These are phyloP conservation scores for Aspergillus tanneri DNA, from an alignment of 2,329 filamentous ascomycete genomes.

Conservation along the genomic window DNA sequence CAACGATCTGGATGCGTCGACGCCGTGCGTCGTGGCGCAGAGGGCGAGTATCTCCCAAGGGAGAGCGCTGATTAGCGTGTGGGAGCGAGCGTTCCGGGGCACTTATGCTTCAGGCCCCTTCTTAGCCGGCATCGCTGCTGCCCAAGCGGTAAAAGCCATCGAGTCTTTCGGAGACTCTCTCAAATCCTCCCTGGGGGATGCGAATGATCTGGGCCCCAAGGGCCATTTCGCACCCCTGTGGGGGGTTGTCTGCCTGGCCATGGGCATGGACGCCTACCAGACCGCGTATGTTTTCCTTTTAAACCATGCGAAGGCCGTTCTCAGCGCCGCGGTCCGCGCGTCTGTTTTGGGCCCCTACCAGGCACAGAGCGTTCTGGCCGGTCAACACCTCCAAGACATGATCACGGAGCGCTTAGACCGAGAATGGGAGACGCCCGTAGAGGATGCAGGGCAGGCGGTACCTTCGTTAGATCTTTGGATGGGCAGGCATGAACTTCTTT, in stretches of 20 bases:
- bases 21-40: slow-evolving; percentile 61
- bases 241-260: slow-evolving; percentile 55
- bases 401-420: slow-evolving; percentile 51
- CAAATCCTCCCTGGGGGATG: slow-evolving; percentile 33
- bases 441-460: slow-evolving; percentile 61
- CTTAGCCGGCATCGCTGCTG: slow-evolving; percentile 19
- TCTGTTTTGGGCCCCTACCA: slow-evolving; percentile 67
- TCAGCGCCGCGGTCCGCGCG: slow-evolving; percentile 62
- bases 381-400: slow-evolving; percentile 51
- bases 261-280: slow-evolving; percentile 53
- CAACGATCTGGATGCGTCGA: slow-evolving; percentile 64
- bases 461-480: slow-evolving; percentile 64
- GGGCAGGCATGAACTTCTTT: slow-evolving; percentile 63
- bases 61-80: slow-evolving; percentile 58
- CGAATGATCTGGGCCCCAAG: slow-evolving; percentile 38
- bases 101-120: slow-evolving; percentile 27
- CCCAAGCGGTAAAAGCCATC: slow-evolving; percentile 29
- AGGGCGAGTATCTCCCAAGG: slow-evolving; percentile 62
- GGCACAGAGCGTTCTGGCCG: slow-evolving; percentile 59
- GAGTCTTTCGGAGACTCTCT: slow-evolving; percentile 41
- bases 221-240: slow-evolving; percentile 63
- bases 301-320: slow-evolving; percentile 62
- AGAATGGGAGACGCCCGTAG: slow-evolving; percentile 50
- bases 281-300: slow-evolving; percentile 62
- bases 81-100: slow-evolving; percentile 55